Evolutionary conservation across 2,329 filamentous ascomycete genomes (phyloP).

Genomic region (Cercospora nicotianae): DNA sequence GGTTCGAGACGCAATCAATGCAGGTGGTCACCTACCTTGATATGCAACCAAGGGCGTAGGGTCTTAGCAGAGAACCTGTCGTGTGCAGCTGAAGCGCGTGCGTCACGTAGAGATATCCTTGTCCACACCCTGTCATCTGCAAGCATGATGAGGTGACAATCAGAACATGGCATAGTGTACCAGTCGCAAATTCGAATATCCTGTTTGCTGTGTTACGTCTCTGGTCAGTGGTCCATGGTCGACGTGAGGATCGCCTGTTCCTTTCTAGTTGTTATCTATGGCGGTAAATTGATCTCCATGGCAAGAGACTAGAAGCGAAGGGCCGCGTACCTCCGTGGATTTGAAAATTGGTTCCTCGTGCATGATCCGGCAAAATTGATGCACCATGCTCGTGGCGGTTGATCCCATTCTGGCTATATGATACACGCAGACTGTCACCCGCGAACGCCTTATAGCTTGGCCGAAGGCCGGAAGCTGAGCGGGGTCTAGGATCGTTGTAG

Average conservation of each 20-base stretch:
- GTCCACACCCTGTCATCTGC: neutral
- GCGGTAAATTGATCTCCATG: too few species aligned
- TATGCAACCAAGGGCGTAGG: neutral
- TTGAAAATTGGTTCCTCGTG: neutral
- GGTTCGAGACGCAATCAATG: slow-evolving; percentile 61
- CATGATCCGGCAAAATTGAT: neutral
- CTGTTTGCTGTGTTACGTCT: neutral
- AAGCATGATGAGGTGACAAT: neutral
- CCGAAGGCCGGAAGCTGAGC: neutral
- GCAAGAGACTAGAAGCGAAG: neutral
- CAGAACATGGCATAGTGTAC: neutral
- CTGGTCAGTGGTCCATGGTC: neutral
- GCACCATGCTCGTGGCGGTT: neutral
- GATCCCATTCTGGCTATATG: neutral
- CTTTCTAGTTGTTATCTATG: neutral
- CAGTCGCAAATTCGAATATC: neutral
- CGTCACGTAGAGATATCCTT: neutral
- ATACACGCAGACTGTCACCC: neutral
- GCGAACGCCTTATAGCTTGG: neutral
- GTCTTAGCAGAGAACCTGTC: neutral
- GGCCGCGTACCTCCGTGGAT: neutral
- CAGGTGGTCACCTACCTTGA: slow-evolving; percentile 56
- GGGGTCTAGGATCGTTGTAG: neutral
- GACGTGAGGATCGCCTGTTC: neutral
- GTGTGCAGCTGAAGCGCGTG: neutral